Base-by-base conservation (phyloP, 2,329 filamentous ascomycete species). In the Colletotrichum euphorbiae region DNA sequence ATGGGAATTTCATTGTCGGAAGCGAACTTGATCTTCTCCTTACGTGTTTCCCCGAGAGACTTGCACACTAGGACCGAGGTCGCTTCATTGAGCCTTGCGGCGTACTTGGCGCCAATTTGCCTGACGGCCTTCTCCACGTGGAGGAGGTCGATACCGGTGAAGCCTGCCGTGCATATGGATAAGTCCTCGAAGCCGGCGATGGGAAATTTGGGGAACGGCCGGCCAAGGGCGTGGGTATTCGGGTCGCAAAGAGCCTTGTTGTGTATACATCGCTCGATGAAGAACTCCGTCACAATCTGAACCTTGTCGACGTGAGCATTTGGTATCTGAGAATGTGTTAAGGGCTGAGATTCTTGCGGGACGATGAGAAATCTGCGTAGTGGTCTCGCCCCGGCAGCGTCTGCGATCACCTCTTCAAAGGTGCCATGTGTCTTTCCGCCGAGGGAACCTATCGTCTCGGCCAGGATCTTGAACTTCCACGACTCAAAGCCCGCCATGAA, bases 241-340 rank as follows among this genome's bases (percentile, higher is more conserved):
- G 94, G 93, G 33, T 91, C 83, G 52, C 93, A 84, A 72, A 95
- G 87, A 28, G 80, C 82, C 77, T 93, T 96, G 71, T 88, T 88
- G 76, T 94, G 90, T 43, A 99, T 82, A 76, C 95, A 98, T 54
- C 89, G 89, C 80, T 99, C 96, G 59, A 99, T 85, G 87, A 95
- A 99, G 85, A 96, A 97, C 75, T 97, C 94, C 11, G 94, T 98
- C 36, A 97, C 89, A 48, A 86, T 76, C 57, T 83, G 76, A 7
- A 87, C 75, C 31, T 77, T 70, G 19, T 80, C 81, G 52, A 80
- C 77, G 4, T 78, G 77, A 4, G 79, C 71, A 2, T 82, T 57
- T 7, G 74, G 73, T 8, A 75, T 65, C 8, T 72, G 73, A 8
- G 79, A 85, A 51, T 85, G 83, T 0, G 80, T 79, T 1, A 82